phyloP scores from a whole-genome alignment of 306 rosid genomes.

The Hippophae rhamnoides region DNA sequence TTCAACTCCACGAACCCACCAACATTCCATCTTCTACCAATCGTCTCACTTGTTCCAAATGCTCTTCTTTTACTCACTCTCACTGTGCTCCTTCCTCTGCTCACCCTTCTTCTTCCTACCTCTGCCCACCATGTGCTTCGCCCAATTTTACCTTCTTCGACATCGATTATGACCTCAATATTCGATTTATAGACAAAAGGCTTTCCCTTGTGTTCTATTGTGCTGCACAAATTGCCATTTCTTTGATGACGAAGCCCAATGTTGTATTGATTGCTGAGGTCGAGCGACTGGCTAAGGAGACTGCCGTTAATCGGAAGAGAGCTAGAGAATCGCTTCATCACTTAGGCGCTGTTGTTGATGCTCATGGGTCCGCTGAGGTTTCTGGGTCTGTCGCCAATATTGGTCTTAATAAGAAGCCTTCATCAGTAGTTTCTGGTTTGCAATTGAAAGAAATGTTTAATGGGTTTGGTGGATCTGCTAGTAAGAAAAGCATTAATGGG shows the following conservation, averaged over 20 bases:
- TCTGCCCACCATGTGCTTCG: slow-evolving; percentile 57
- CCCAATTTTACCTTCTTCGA: slow-evolving; percentile 52
- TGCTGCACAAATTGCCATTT: slow-evolving; percentile 49
- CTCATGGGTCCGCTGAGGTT: slow-evolving; percentile 20
- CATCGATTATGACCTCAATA: slow-evolving; percentile 8
- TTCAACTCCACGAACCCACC: slow-evolving; percentile 43
- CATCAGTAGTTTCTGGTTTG: not conserved
- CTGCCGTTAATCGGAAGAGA: slow-evolving; percentile 45
- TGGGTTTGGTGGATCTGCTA: slow-evolving; percentile 13
- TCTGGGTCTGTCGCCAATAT: slow-evolving; percentile 22
- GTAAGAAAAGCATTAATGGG: slow-evolving; percentile 5
- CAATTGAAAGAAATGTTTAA: slow-evolving; percentile 19
- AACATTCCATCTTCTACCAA: slow-evolving; percentile 24
- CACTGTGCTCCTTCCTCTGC: slow-evolving; percentile 36
- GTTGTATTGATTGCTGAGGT: slow-evolving; percentile 27
- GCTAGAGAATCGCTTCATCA: slow-evolving; percentile 51
- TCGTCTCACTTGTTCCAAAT: slow-evolving; percentile 43
- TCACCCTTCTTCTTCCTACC: slow-evolving; percentile 11
- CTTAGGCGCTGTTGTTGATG: slow-evolving; percentile 14
- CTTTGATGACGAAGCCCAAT: slow-evolving; percentile 30
- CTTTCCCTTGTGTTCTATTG: slow-evolving; percentile 40
- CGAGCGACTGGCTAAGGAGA: slow-evolving; percentile 45
- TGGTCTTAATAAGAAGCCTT: slow-evolving; percentile 16
- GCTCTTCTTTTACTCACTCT: slow-evolving; percentile 67
- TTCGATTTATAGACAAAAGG: slow-evolving; percentile 24